Base-by-base conservation (phyloP, 148 eudicot species). In the Arbutus unedo region DNA sequence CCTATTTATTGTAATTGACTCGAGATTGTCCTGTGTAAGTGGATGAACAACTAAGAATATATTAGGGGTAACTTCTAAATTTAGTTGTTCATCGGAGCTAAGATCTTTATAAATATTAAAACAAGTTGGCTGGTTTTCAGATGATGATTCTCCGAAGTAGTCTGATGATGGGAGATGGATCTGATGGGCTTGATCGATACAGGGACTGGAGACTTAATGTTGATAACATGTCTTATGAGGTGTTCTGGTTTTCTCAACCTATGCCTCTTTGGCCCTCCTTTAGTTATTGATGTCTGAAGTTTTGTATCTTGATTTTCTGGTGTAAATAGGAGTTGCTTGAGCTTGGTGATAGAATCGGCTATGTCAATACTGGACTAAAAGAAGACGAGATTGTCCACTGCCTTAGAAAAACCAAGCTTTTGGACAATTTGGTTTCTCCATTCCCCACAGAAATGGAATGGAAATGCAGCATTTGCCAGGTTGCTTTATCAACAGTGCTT, bases 201-300 rank as follows among this genome's bases (percentile, higher is more conserved):
- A 82, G 92, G 70, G 91, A 90, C 77, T 87, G 87, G 92, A 90
- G 98, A 89, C 90, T 95, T 79, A 94, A 95, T 84, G 93, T 91
- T 56, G 98, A 95, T 86, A 88, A 85, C 83, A 95, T 95, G 98
- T 86, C 98, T 25, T 94, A 94, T 48, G 98, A 94, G 93, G 98
- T 93, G 23, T 57, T 78, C 8, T 6, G 21, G 50, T 67, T 38
- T 80, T 84, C 60, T 10, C 23, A 66, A 56, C 54, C 4, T 47
- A 43, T 15, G 74, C 41, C 13, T 77, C 55, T 11, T 43, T 71
- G 53, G 23, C 71, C 43, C n/a, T 70, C 41, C 54, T 74, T 41
- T 53, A 38, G 8, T 62, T 49, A 38, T 57, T 44, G 79, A 54
- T 45, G 3, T 15, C 50, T 43, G 18, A n/a, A 55, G n/a, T 31